phyloP scores from a whole-genome alignment of 2,329 filamentous ascomycete genomes.

The Diaporthe sp. region DNA sequence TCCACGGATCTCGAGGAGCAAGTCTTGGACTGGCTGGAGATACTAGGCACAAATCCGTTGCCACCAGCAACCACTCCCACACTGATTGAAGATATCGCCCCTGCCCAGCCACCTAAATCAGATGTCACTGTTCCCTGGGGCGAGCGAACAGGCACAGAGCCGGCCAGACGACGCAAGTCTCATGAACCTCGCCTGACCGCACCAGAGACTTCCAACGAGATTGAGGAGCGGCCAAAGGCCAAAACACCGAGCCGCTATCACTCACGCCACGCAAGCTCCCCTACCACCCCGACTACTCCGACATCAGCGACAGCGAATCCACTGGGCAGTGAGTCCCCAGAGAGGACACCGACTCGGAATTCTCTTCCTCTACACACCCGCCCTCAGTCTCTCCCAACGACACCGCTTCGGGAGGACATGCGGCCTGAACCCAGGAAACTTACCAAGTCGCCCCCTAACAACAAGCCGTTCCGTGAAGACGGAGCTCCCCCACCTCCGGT shows the following conservation, averaged over 20 bases:
- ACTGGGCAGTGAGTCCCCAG: constrained; percentile 45
- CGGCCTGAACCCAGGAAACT: constrained; percentile 53
- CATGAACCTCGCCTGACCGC: constrained; percentile 40
- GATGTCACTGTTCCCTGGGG: constrained; percentile 49
- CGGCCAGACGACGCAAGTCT: constrained; percentile 15
- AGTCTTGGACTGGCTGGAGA: constrained; percentile 86
- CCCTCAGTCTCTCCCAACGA: constrained; percentile 42
- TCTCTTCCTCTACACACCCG: constrained; percentile 43
- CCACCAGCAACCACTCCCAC: constrained; percentile 52
- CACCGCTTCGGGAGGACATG: constrained; percentile 53
- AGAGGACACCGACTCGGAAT: constrained; percentile 55
- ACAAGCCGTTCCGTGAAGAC: constrained; percentile 60
- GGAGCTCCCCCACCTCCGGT: constrained; percentile 68
- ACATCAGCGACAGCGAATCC: constrained; percentile 37
- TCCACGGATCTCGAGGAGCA: constrained; percentile 81
- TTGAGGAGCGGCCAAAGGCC: constrained; percentile 46
- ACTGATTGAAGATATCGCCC: background rate
- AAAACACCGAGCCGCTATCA: constrained; percentile 53
- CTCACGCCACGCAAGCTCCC: constrained; percentile 46
- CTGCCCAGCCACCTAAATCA: constrained; percentile 8
- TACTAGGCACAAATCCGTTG: constrained; percentile 71
- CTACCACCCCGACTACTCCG: constrained; percentile 45
- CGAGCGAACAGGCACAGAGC: constrained; percentile 41
- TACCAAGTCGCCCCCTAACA: constrained; percentile 50
- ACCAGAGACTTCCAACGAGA: constrained; percentile 41